Percentiles rank a stretch among this genome's conserved stretches.
These are phyloP conservation scores for Neonectria sp. DNA, from an alignment of 2,329 filamentous ascomycete genomes.

Conservation along the genomic window DNA sequence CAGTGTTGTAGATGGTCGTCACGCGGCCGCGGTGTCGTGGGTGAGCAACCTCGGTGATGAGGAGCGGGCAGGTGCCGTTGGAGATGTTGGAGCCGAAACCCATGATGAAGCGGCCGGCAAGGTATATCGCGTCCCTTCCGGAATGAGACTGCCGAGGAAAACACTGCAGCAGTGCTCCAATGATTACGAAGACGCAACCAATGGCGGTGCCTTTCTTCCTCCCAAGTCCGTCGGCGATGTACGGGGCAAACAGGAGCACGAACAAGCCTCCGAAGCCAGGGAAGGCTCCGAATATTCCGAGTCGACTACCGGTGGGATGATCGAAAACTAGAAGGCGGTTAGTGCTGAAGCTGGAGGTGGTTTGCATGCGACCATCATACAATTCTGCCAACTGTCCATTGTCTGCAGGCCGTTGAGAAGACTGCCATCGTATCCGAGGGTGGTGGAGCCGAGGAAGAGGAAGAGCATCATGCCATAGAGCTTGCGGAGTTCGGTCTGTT, in stretches of 20 bases:
- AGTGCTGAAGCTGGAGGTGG: background rate
- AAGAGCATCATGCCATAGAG: constrained; percentile 44
- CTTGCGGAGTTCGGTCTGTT: constrained; percentile 42
- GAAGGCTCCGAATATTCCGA: constrained; percentile 46
- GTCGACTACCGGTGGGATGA: constrained; percentile 40
- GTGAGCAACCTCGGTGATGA: constrained; percentile 44
- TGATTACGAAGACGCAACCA: constrained; percentile 37
- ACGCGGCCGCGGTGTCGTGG: constrained; percentile 41
- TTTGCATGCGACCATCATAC: background rate
- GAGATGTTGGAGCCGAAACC: constrained; percentile 44
- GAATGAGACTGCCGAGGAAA: constrained; percentile 33
- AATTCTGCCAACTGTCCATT: constrained; percentile 41
- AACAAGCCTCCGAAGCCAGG: constrained; percentile 44
- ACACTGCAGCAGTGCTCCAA: constrained; percentile 42
- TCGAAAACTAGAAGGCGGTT: constrained; percentile 37
- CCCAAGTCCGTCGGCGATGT: constrained; percentile 43
- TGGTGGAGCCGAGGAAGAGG: constrained; percentile 45
- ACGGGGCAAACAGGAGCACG: constrained; percentile 44
- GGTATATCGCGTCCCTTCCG: constrained; percentile 37
- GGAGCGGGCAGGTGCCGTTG: constrained; percentile 42
- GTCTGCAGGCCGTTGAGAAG: constrained; percentile 42
- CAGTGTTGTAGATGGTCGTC: constrained; percentile 45
- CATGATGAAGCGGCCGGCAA: constrained; percentile 43
- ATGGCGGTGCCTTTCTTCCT: constrained; percentile 43
- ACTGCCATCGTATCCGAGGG: constrained; percentile 40